phyloP scores from a whole-genome alignment of 257 asterid species.

The Salvia miltiorrhiza region DNA sequence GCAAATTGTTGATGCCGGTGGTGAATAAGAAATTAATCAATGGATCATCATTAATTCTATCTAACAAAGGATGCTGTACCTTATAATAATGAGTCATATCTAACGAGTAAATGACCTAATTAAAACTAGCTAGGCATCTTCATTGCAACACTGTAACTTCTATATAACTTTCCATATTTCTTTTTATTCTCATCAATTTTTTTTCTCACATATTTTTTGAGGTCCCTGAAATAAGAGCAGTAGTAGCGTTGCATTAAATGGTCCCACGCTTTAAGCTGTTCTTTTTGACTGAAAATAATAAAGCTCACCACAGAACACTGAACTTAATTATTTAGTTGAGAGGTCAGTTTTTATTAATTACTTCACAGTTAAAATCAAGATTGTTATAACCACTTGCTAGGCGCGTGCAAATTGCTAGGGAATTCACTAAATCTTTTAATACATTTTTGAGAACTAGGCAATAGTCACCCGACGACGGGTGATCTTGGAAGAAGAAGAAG shows the following conservation, averaged over 20 bases:
- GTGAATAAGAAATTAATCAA: too few relatives aligned
- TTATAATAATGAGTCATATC: too few relatives aligned
- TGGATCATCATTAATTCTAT: too few relatives aligned
- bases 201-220: background rate
- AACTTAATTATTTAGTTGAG: conserved; percentile 7
- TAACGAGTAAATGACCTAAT: background rate
- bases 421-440: too few relatives aligned
- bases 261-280: background rate
- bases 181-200: background rate
- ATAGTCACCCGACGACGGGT: too few relatives aligned
- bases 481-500: too few relatives aligned
- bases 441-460: too few relatives aligned
- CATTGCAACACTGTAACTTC: background rate
- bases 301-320: background rate
- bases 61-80: too few relatives aligned
- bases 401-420: too few relatives aligned
- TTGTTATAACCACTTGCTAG: too few relatives aligned
- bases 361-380: too few relatives aligned
- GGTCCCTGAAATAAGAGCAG: background rate
- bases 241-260: background rate
- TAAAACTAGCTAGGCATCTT: background rate
- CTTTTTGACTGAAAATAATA: conserved; percentile 8
- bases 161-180: background rate
- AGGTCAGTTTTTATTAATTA: background rate
- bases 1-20: too few relatives aligned